Evolutionary conservation across 805 yeast species (phyloP).

Genomic region (Torulaspora maleeae): DNA sequence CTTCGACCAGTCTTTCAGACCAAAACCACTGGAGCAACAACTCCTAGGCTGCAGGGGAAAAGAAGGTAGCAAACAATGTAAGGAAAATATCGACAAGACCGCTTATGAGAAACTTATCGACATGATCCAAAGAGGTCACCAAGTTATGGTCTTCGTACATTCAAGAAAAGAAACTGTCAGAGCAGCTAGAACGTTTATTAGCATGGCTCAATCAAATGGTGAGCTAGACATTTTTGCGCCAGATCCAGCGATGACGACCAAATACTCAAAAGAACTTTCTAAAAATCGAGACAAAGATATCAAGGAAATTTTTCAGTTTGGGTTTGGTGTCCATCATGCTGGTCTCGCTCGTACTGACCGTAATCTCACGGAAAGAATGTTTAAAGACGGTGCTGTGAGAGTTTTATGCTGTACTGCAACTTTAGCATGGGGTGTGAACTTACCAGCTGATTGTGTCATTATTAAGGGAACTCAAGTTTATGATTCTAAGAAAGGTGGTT

Average conservation of each 20-base stretch:
- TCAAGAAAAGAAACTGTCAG: conserved; percentile 89
- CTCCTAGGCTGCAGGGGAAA: conserved; percentile 83
- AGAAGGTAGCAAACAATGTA: conserved; percentile 63
- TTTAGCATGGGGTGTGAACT: conserved; percentile 98
- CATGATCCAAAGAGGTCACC: conserved; percentile 65
- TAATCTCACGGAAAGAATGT: conserved; percentile 83
- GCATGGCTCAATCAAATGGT: conserved; percentile 57
- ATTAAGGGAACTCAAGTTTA: conserved; percentile 96
- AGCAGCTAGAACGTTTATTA: conserved; percentile 68
- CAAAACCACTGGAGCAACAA: conserved; percentile 87
- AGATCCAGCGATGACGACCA: conserved; percentile 28
- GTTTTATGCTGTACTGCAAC: conserved; percentile 96
- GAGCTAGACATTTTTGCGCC: conserved; percentile 46
- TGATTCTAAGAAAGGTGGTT: conserved; percentile 92
- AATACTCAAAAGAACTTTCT: conserved; percentile 58
- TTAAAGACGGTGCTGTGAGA: conserved; percentile 75
- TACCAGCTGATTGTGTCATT: conserved; percentile 97
- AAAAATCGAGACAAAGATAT: conserved; percentile 72
- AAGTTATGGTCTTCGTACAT: conserved; percentile 96
- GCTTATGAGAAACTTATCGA: conserved; percentile 72
- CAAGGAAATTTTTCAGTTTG: conserved; percentile 70
- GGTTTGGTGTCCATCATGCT: conserved; percentile 95
- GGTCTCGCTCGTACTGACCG: conserved; percentile 93
- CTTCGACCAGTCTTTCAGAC: conserved; percentile 89
- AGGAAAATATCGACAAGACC: conserved; percentile 68